Evolutionary conservation across 331 rosid species (phyloP), one percentile per base, ranked within the genome.

Genomic region (Erythrophleum ivorense): DNA sequence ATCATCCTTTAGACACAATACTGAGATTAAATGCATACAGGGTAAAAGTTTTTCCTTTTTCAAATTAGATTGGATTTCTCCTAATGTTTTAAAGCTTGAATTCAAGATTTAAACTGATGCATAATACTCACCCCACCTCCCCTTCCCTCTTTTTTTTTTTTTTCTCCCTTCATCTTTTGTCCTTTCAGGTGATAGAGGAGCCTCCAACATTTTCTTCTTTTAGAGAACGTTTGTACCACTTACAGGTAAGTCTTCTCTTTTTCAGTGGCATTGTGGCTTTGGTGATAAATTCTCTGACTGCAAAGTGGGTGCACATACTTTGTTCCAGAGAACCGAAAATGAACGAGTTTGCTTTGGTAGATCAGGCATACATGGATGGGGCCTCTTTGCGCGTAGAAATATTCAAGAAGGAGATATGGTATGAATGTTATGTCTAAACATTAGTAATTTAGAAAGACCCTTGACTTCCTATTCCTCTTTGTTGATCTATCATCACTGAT

Each of bases 381-480:
- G 99, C 82, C 97, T 96, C 76, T 96, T 96, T 83, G 97, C 99
- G 4, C 94, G 95, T 9, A 90, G 95, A 84, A 87, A 82, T 86
- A 92, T 96, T 88, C 99, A 90, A 88, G 99, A 96, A 92, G 99
- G 99, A 78, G 99, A 96, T 79, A 96, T 96, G 98, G 99, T 94
- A 91, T 57, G 80, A 81, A 73, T 64, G 2, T 78, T 71, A 63
- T 41, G 70, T 46, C 69, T 14, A 21, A 69, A 53, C 75, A 77
- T 43, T 15, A 53, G 50, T 41, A 34, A 14, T 46, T 72, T 67
- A 59, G 19, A 40, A 34, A 59, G 33, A 62, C 21, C 53, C 65
- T 19, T 54, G n/a, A 64, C 58, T 58, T 58, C 40, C 46, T 58
- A 49, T 45, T 31, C 40, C 18, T 67, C 57, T 68, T 16, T 79